Percentiles rank a stretch among this genome's conserved stretches.
These are phyloP conservation scores for Teunomyces aglyptinius DNA, from an alignment of 805 yeast genomes.

Conservation along the genomic window DNA sequence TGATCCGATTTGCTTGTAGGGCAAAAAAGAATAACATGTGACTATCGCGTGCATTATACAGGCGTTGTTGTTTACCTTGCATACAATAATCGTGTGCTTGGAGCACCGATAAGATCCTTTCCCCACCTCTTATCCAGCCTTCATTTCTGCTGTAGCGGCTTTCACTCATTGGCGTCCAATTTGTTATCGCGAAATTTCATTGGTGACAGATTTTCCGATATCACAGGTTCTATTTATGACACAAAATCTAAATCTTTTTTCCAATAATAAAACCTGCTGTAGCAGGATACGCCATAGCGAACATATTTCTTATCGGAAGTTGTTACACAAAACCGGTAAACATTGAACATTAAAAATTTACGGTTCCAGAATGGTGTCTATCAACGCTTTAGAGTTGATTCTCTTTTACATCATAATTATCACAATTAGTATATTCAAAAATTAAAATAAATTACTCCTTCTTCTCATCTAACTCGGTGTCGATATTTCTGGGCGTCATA, in stretches of 20 bases:
- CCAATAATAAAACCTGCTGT: not conserved
- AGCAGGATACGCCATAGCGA: not conserved
- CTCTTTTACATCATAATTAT: not conserved
- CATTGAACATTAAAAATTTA: too few relatives aligned
- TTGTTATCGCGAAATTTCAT: conserved; percentile 2
- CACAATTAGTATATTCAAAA: not conserved
- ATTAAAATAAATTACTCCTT: conserved; percentile 9
- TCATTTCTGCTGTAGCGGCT: not conserved
- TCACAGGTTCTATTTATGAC: not conserved
- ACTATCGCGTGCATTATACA: not conserved
- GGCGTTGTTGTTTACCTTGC: not conserved
- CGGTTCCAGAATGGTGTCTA: too few relatives aligned
- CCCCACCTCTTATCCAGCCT: not conserved
- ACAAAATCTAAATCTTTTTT: not conserved
- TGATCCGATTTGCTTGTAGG: too few relatives aligned
- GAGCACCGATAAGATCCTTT: not conserved
- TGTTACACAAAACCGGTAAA: not conserved
- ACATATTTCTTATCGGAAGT: not conserved
- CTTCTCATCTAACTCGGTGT: conserved; percentile 19
- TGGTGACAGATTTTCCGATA: conserved; percentile 4
- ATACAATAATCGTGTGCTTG: not conserved
- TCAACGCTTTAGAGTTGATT: too few relatives aligned
- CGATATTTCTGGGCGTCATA: conserved; percentile 17
- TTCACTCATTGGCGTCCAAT: not conserved
- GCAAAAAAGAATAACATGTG: too few relatives aligned